Percentiles rank a stretch among this genome's conserved stretches.
Conservation (phyloP, 1,284 basidiomycete genomes). For the Ustilago tritici region DNA sequence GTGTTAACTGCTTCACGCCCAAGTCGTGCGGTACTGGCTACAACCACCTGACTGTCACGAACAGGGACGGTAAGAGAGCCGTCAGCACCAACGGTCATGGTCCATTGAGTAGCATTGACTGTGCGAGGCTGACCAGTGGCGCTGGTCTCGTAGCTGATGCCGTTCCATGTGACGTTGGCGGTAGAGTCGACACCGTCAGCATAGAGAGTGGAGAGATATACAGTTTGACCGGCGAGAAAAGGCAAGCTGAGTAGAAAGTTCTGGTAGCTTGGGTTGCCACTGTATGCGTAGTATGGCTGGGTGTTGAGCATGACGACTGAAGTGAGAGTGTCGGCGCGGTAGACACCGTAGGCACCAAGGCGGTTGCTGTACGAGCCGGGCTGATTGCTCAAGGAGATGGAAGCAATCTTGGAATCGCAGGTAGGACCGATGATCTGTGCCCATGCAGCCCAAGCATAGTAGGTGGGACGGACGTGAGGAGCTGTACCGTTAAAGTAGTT, state of each 20-base stretch:
- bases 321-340: conserved; percentile 34
- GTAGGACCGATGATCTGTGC: conserved; percentile 55
- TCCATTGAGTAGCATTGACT: conserved; percentile 31
- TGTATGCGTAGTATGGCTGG: conserved; percentile 29
- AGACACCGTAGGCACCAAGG: conserved; percentile 47
- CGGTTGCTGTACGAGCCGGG: conserved; percentile 46
- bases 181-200: conserved; percentile 50
- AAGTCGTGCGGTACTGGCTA: conserved; percentile 41
- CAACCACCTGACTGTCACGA: conserved; percentile 54
- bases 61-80: conserved; percentile 51
- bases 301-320: conserved; percentile 58
- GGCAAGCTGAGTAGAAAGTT: conserved; percentile 48
- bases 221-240: conserved; percentile 42
- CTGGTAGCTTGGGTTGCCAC: conserved; percentile 27
- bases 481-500: conserved; percentile 23
- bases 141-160: conserved; percentile 52
- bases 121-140: conserved; percentile 36
- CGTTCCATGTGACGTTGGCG: conserved; percentile 55
- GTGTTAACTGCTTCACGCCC: conserved; percentile 37
- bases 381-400: conserved; percentile 30
- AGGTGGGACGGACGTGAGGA: conserved; percentile 54
- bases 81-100: conserved; percentile 43
- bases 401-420: conserved; percentile 47
- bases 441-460: conserved; percentile 61
- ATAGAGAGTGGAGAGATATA: conserved; percentile 47